Percentiles rank a stretch among this genome's conserved stretches.
Conservation (phyloP, 2,329 filamentous ascomycete genomes). For the Tolypocladium inflatum region DNA sequence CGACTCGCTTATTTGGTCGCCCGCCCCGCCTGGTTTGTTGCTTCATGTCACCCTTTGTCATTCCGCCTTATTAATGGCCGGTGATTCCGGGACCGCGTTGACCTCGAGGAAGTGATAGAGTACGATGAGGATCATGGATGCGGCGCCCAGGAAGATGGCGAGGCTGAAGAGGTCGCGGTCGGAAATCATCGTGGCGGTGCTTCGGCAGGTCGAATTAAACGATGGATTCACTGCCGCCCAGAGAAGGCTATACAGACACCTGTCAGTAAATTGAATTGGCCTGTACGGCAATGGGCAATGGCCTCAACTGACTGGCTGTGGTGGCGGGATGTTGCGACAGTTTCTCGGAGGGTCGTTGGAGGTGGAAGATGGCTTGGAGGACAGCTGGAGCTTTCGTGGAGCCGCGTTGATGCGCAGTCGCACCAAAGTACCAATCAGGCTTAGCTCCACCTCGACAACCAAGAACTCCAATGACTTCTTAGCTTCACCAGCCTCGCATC, state of each 20-base stretch:
- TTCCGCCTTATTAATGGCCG: conserved; percentile 3
- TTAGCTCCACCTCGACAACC: neutral
- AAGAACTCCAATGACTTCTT: neutral
- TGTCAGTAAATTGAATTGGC: neutral
- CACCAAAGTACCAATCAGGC: neutral
- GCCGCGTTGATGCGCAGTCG: neutral
- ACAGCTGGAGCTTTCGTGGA: conserved; percentile 10
- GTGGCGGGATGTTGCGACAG: neutral
- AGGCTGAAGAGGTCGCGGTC: conserved; percentile 86
- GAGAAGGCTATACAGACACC: neutral
- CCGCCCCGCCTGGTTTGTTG: neutral
- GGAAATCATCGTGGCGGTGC: conserved; percentile 69
- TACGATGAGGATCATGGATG: conserved; percentile 86
- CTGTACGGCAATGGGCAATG: neutral
- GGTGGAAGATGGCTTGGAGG: conserved; percentile 3
- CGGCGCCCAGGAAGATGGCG: conserved; percentile 84
- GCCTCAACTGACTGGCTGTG: neutral
- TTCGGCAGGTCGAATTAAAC: neutral
- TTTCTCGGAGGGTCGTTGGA: neutral
- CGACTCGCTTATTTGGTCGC: neutral
- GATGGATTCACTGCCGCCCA: neutral
- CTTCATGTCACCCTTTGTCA: neutral
- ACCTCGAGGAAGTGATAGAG: conserved; percentile 95
- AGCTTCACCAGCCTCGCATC: neutral
- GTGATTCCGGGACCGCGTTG: conserved; percentile 46